Evolutionary conservation across 345 rosid genomes (phyloP).

Genomic region (Punica granatum): DNA sequence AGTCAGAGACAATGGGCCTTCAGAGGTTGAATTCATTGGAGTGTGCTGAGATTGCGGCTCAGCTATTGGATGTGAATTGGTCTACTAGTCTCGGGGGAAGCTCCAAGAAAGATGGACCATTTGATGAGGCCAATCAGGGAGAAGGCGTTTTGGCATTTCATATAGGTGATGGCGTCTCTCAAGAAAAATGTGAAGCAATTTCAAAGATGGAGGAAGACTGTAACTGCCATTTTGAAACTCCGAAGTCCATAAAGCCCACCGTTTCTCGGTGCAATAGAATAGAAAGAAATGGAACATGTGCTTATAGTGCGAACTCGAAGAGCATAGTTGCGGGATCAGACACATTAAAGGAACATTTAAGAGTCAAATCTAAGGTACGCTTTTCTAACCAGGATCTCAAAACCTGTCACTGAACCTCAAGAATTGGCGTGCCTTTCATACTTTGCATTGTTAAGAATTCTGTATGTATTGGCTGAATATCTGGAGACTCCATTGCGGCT

Average conservation of each 20-base stretch:
- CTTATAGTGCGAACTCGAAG: background rate
- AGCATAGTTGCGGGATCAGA: background rate
- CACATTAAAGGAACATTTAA: background rate
- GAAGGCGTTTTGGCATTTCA: background rate
- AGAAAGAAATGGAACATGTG: background rate
- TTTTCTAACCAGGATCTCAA: background rate
- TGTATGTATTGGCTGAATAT: background rate
- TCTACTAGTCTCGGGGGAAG: slow-evolving; percentile 55
- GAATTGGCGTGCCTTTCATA: background rate
- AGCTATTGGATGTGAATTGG: slow-evolving; percentile 83
- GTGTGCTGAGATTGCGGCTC: slow-evolving; percentile 74
- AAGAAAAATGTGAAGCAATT: background rate
- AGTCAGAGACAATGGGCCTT: slow-evolving; percentile 45
- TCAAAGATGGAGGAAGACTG: slow-evolving; percentile 3
- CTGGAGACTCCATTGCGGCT: background rate
- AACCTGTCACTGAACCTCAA: background rate
- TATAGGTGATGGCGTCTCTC: background rate
- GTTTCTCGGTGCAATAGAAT: background rate
- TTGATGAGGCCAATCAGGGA: slow-evolving; percentile 8
- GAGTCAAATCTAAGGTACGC: background rate
- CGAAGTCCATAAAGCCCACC: background rate
- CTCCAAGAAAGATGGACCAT: slow-evolving; percentile 19
- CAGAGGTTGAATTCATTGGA: slow-evolving; percentile 46
- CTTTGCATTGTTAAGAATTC: too few relatives aligned
- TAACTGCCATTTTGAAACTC: background rate